Conservation (phyloP, 192 early-diverging fungal genomes). For the Helicostylum pulchrum region DNA sequence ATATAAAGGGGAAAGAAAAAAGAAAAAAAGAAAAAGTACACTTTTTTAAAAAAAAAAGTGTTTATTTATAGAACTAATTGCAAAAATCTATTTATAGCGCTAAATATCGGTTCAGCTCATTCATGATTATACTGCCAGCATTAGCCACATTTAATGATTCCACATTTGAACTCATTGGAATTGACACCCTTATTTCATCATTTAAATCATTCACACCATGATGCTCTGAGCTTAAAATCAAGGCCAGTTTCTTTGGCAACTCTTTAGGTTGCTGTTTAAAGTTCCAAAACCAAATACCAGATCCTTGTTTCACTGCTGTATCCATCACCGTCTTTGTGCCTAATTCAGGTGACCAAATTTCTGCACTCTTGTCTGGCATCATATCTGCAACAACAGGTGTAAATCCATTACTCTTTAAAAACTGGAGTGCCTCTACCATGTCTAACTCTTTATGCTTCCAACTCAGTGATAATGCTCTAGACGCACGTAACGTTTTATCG, state of each 20-base stretch:
- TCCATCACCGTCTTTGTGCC: neutral
- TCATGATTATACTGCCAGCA: slow-evolving; percentile 45
- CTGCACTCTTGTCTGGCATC: slow-evolving; percentile 21
- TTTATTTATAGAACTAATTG: slow-evolving; percentile 18
- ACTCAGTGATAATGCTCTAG: slow-evolving; percentile 37
- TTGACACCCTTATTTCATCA: slow-evolving; percentile 37
- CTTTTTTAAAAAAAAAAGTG: slow-evolving; percentile 3
- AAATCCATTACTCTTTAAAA: slow-evolving; percentile 24
- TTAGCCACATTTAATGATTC: slow-evolving; percentile 47
- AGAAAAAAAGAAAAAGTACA: slow-evolving; percentile 2
- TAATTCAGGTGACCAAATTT: slow-evolving; percentile 13
- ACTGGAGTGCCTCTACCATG: slow-evolving; percentile 18
- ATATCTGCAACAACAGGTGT: slow-evolving; percentile 47
- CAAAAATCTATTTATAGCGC: slow-evolving; percentile 4
- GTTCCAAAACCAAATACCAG: slow-evolving; percentile 25
- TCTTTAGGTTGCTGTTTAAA: neutral
- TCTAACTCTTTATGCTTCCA: slow-evolving; percentile 28
- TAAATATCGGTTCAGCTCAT: slow-evolving; percentile 39
- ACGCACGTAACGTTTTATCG: slow-evolving; percentile 45
- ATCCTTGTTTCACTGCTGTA: neutral
- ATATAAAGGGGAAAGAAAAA: neutral
- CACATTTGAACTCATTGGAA: slow-evolving; percentile 41
- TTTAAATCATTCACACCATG: slow-evolving; percentile 33
- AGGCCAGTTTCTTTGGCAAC: slow-evolving; percentile 34
- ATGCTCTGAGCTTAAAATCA: slow-evolving; percentile 48